phyloP scores from a whole-genome alignment of 768 basidiomycete species.

The Termitomyces bulborhizus region DNA sequence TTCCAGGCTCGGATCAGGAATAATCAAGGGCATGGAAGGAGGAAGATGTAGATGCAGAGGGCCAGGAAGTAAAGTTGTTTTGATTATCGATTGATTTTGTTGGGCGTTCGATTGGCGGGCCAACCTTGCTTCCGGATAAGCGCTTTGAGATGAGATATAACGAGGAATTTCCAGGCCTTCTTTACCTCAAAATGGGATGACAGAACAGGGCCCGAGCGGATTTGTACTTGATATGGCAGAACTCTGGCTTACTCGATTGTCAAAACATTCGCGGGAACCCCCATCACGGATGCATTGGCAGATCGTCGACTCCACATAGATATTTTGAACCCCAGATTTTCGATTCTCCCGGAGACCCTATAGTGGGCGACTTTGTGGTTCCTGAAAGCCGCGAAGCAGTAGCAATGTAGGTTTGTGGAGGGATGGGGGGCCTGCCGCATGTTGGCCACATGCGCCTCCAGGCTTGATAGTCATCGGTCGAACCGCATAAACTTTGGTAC shows the following conservation, averaged over 20 bases:
- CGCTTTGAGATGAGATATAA: neutral
- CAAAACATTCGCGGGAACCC: neutral
- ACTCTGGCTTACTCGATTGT: neutral
- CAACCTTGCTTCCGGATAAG: neutral
- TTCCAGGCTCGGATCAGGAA: neutral
- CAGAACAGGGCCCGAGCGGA: neutral
- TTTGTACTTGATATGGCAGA: neutral
- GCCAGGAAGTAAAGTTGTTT: neutral
- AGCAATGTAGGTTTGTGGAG: neutral
- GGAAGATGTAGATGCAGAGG: neutral
- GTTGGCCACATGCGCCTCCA: constrained; percentile 6
- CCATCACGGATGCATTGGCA: neutral
- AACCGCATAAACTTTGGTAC: neutral
- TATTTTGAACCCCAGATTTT: constrained; percentile 2
- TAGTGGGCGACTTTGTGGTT: neutral
- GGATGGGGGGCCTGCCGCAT: neutral
- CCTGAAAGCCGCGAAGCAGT: neutral
- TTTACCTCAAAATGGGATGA: neutral
- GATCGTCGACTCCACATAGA: neutral
- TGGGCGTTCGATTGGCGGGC: neutral
- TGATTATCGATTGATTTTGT: constrained; percentile 18
- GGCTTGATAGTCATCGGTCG: neutral
- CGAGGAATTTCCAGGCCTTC: neutral
- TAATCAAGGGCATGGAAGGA: neutral
- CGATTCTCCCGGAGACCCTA: neutral